A percentile compares a stretch with the other conserved stretches of the same genome.
Evolutionary conservation across 345 rosid species (phyloP).

Genomic region (Linum trigynum): DNA sequence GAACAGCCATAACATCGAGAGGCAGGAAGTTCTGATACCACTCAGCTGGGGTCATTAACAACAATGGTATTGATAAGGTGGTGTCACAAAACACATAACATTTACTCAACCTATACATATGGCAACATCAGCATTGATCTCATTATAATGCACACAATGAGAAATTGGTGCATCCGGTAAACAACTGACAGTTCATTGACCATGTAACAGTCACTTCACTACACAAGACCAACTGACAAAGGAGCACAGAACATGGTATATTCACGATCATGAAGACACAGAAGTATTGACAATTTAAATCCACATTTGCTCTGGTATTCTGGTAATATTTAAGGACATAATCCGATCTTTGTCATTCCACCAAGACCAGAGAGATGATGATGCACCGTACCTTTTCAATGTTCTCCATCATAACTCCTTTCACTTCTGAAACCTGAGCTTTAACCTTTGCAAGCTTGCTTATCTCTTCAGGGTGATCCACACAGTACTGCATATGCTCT

Average conservation of each 20-base stretch:
- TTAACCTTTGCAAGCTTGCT: neutral
- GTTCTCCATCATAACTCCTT: slow-evolving; percentile 1
- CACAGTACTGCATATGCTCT: neutral
- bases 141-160: neutral
- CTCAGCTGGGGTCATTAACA: neutral
- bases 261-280: neutral
- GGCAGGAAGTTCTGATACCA: neutral
- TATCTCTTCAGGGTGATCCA: neutral
- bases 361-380: neutral
- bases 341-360: neutral
- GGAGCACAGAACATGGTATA: neutral
- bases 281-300: neutral
- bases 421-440: neutral
- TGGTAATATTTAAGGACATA: neutral
- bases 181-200: too few species aligned
- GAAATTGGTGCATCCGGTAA: too few species aligned
- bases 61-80: neutral
- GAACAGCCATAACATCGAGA: neutral
- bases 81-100: neutral
- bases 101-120: neutral
- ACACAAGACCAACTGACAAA: neutral
- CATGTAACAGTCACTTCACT: too few species aligned
- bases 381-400: neutral
- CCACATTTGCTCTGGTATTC: neutral
- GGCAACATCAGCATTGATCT: neutral